Conservation (phyloP, 192 early-diverging fungal species). For the Mycoemilia scoparia region DNA sequence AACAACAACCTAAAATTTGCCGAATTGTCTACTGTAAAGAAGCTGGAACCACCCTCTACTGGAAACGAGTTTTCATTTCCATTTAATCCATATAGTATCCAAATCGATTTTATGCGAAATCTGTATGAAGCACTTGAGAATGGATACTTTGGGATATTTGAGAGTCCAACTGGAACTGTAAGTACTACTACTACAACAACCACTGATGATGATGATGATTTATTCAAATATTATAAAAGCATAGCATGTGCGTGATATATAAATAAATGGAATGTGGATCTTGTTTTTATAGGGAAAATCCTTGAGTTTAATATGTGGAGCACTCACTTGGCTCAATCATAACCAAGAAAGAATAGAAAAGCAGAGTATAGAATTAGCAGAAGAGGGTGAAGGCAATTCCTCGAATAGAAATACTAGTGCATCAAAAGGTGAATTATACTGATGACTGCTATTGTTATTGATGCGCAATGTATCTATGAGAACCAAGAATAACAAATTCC, state of each 20-base stretch:
- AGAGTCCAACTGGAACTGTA: slow-evolving; percentile 83
- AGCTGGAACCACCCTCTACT: slow-evolving; percentile 8
- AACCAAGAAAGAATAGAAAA: slow-evolving; percentile 10
- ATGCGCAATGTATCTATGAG: too few species aligned
- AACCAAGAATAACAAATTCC: too few species aligned
- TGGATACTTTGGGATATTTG: slow-evolving; percentile 61
- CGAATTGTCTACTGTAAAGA: too few species aligned
- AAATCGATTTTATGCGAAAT: slow-evolving; percentile 55
- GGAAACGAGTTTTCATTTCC: slow-evolving; percentile 38
- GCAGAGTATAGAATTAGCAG: too few species aligned
- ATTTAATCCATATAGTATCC: slow-evolving; percentile 52
- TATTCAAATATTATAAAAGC: neutral
- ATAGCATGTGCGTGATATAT: neutral
- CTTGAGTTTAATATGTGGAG: slow-evolving; percentile 68
- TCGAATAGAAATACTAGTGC: too few species aligned
- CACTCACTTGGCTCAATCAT: slow-evolving; percentile 64
- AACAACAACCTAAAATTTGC: too few species aligned
- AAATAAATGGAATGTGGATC: neutral
- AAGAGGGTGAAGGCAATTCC: slow-evolving; percentile 1
- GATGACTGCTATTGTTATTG: too few species aligned
- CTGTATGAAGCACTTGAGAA: slow-evolving; percentile 52
- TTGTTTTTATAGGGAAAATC: slow-evolving; percentile 74
- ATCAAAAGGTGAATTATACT: too few species aligned
- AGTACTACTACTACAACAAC: too few species aligned
- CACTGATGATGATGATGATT: too few species aligned